phyloP scores from a whole-genome alignment of 208 protist genomes.

The Blechomonas ayalai region DNA sequence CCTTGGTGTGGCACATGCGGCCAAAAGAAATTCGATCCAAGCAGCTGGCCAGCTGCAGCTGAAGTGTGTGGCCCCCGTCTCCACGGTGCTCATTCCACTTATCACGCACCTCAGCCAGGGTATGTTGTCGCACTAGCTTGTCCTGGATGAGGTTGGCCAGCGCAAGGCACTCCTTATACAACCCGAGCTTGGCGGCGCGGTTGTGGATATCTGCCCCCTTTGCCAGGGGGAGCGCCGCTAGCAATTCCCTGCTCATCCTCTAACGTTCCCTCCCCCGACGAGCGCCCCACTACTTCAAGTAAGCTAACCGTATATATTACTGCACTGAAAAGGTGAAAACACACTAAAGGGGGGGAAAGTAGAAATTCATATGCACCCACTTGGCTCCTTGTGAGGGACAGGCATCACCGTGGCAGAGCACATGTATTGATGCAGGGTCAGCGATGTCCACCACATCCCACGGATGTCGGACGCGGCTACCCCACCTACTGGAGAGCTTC shows the following conservation, averaged over 20 bases:
- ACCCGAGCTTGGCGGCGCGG: constrained; percentile 58
- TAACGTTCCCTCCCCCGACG: not conserved
- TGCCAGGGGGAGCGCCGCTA: constrained; percentile 71
- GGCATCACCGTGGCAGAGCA: too few species aligned
- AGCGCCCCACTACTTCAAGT: not conserved
- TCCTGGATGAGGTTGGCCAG: constrained; percentile 60
- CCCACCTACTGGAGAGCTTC: too few species aligned
- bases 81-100: constrained; percentile 79
- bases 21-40: constrained; percentile 82
- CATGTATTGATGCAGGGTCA: too few species aligned
- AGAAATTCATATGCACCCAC: not conserved
- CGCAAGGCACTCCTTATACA: constrained; percentile 87
- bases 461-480: too few species aligned
- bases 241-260: constrained; percentile 65
- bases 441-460: too few species aligned
- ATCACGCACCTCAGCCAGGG: constrained; percentile 61
- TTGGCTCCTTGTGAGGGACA: too few species aligned
- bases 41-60: constrained; percentile 76
- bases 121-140: constrained; percentile 59
- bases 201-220: constrained; percentile 82
- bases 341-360: too few species aligned
- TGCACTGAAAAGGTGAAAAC: too few species aligned
- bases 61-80: constrained; percentile 68
- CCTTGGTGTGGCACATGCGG: constrained; percentile 79
- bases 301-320: not conserved